Evolutionary conservation across 352 stramenopile genomes (phyloP), one percentile per base, ranked within the genome.

Genomic region (Phytophthora meadii): DNA sequence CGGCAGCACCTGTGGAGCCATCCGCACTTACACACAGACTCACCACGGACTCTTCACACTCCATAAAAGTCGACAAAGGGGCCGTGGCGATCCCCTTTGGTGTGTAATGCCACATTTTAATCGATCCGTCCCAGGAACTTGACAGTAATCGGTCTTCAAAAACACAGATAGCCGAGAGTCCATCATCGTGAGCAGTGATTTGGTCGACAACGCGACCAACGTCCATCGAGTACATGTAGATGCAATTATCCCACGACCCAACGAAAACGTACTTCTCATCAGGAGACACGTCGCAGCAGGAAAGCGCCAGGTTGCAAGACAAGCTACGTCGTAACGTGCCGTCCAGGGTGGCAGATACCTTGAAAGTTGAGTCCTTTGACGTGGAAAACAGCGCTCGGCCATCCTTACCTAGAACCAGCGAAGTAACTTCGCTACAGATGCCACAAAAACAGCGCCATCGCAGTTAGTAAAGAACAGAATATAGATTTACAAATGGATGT

Each of bases 141-240:
- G 84, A 90, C 22, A 95, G 52, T 19, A 92, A 59, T 12, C 82
- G 83, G 34, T 94, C 85, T 36, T 95, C 84, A 42, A 84, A 82
- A 8, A 95, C 87, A 28, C 82, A 88, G 39, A 96, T 74, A 22
- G 76, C 85, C 6, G 84, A 92, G 19, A 96, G 65, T 10, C 83
- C 82, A 42, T 94, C 85, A 40, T 93, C 85, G 48, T 96, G 88
- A 7, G 87, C 88, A 8, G 79, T 89, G 30, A 92, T 83, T 48
- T 95, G 87, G 47, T 94, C 84, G 32, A 94, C 78, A 1, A 96
- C 80, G 11, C 85, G 86, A 0, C 88, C 88, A 14, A 87, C 82
- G 25, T 95, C 88, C 52, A 95, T 84, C 12, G 85, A 93, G 47
- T 93, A 94, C 87, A 96, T 95, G 73, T 94, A 94, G 37, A 96